phyloP scores from a whole-genome alignment of 176 grass and related monocot species.

The Triticum monococcum region DNA sequence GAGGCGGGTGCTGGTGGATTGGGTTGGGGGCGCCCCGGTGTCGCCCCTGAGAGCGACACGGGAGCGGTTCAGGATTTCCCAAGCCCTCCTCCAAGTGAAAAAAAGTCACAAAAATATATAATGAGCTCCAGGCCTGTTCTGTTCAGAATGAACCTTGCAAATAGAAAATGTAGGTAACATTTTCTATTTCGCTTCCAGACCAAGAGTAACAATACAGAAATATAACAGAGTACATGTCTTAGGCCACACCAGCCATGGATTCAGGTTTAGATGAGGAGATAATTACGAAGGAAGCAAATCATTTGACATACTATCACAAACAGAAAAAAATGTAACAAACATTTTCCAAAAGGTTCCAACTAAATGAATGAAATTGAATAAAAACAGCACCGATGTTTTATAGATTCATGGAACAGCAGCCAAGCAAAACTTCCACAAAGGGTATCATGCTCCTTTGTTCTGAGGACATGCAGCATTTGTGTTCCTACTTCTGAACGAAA shows the following conservation, averaged over 20 bases:
- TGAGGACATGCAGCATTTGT: not conserved
- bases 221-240: not conserved
- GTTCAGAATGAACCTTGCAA: not conserved
- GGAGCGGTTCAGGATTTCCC: too few species aligned
- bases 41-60: too few species aligned
- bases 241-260: not conserved
- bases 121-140: not conserved
- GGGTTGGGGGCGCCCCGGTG: too few species aligned
- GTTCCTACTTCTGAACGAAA: conserved; percentile 27
- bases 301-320: not conserved
- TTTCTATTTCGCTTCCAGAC: not conserved
- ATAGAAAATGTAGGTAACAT: not conserved
- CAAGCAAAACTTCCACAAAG: not conserved
- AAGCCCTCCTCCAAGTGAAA: too few species aligned
- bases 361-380: not conserved
- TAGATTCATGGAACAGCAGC: not conserved
- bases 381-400: not conserved
- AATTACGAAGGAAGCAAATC: not conserved
- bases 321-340: not conserved
- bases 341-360: not conserved
- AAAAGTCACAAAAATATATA: too few species aligned
- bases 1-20: too few species aligned
- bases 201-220: not conserved
- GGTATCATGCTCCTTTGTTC: conserved; percentile 28
- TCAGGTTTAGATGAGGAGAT: not conserved